Evolutionary conservation across 768 basidiomycete species (phyloP), one percentile per base, ranked within the genome.

Genomic region (Tephrocybe sp.): DNA sequence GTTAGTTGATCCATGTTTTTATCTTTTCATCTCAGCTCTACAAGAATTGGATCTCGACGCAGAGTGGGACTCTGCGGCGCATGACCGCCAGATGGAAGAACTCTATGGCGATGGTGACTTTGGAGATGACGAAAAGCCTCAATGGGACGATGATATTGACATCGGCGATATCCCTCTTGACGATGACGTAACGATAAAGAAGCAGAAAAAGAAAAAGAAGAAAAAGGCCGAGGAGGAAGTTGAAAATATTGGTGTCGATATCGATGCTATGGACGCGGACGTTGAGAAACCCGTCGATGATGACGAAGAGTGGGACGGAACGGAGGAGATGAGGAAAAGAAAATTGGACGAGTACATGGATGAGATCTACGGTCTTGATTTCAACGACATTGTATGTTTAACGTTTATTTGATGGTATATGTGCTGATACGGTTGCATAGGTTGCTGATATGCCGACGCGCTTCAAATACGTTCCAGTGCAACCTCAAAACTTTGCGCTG

Each of bases 111-210:
- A 73, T 21, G 81, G 79, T 3, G 76, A 73, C 30, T 65, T 57
- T 25, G 67, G 39, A 14, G 67, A 65, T 37, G 67, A 56, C 11
- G 65, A 66, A 56, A 96, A 96, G 69, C 97, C 97, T 3, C 69
- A 72, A 0, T 99, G 96, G 96, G 87, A 90, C 36, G 90, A 97
- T 55, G 93, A 97, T 60, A 83, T 95, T 50, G 84, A 92, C 56
- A 80, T 94, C 40, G 78, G 73, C n/a, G 83, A 90, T 62, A 83
- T 92, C 30, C 63, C 67, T 58, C 37, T 69, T 14, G 68, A 71
- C 8, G 73, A 71, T 8, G 71, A 64, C 20, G 61, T 68, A 33
- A 69, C 70, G 37, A 56, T 62, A 45, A 62, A 61, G 55, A 83
- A 81, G 59, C 85, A 83, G 66, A 82, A 79, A 59, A 78, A 78